These are phyloP conservation scores for Excoecaria agallocha DNA, from an alignment of 345 rosid species.

Conservation along the genomic window DNA sequence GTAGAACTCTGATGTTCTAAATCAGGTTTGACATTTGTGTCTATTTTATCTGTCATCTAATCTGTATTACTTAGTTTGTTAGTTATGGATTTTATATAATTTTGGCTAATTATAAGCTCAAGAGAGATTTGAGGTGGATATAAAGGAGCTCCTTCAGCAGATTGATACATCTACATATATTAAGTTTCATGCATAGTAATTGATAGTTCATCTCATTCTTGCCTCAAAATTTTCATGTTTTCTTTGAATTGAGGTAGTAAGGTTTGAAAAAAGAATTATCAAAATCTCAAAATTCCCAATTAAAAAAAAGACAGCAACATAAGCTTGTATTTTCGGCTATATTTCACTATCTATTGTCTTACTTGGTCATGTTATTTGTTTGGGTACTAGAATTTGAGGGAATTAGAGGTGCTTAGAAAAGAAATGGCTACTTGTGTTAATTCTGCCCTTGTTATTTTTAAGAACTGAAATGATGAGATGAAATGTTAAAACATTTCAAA, in stretches of 20 bases:
- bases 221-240: background rate
- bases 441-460: too few relatives aligned
- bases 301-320: too few relatives aligned
- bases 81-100: background rate
- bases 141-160: conserved; percentile 95
- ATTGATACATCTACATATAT: conserved; percentile 93
- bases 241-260: background rate
- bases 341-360: background rate
- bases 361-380: background rate
- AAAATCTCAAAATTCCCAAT: background rate
- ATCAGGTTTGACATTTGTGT: conserved; percentile 56
- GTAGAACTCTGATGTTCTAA: conserved; percentile 95
- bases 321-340: background rate
- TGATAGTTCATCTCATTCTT: background rate
- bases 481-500: too few relatives aligned
- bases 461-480: too few relatives aligned
- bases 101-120: conserved; percentile 53
- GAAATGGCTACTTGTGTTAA: too few relatives aligned
- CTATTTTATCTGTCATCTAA: background rate
- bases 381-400: background rate
- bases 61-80: background rate
- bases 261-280: background rate
- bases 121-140: conserved; percentile 93
- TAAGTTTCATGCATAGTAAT: conserved; percentile 27
- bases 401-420: background rate